These are phyloP conservation scores for Anethum foeniculum DNA, from an alignment of 140 eudicot species.

Conservation along the genomic window DNA sequence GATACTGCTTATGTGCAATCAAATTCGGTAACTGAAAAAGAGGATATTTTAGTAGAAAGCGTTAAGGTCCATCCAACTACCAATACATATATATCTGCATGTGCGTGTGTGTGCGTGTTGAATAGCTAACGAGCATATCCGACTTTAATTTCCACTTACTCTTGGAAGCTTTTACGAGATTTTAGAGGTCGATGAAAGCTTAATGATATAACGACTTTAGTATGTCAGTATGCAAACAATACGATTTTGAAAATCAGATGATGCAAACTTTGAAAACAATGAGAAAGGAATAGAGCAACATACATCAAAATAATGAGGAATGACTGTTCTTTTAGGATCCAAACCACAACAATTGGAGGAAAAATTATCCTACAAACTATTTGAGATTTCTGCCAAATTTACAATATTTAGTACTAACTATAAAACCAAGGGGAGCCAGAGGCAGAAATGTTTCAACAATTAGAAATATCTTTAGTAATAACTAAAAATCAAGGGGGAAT, in stretches of 20 bases:
- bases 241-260: background rate
- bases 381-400: background rate
- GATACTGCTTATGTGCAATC: background rate
- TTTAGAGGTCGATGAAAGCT: background rate
- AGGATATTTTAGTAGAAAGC: background rate
- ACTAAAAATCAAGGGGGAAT: background rate
- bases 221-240: background rate
- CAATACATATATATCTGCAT: background rate
- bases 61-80: no score
- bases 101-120: background rate
- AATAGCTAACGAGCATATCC: background rate
- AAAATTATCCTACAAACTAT: background rate
- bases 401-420: no score
- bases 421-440: background rate
- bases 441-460: background rate
- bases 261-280: background rate
- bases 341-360: background rate
- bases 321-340: background rate
- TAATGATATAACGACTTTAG: background rate
- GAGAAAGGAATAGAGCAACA: background rate
- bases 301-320: background rate
- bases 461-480: background rate
- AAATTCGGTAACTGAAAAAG: no score
- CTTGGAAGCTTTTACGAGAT: background rate
- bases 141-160: background rate